Conservation (phyloP, 768 basidiomycete species). For the Pleurotus tuber-regium region DNA sequence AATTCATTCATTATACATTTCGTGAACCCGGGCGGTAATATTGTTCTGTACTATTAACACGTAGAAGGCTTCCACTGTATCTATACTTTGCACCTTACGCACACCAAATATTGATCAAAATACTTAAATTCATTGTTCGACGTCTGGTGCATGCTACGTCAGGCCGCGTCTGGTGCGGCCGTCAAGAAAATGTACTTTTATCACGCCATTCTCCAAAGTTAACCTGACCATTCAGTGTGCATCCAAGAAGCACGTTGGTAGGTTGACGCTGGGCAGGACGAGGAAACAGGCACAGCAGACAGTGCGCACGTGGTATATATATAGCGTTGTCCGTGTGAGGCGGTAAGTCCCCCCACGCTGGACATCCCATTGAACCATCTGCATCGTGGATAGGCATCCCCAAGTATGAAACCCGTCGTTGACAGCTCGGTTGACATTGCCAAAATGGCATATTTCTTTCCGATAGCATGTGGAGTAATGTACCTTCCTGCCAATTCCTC, state of each 20-base stretch:
- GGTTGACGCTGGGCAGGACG: too few species aligned
- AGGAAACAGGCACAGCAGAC: too few species aligned
- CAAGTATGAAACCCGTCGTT: neutral
- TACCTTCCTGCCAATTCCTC: neutral
- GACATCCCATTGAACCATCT: neutral
- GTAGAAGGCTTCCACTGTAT: too few species aligned
- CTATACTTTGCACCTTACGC: neutral
- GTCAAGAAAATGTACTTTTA: too few species aligned
- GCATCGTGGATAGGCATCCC: neutral
- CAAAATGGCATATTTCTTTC: neutral
- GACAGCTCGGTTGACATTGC: neutral
- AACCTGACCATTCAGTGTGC: too few species aligned
- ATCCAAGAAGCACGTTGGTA: too few species aligned
- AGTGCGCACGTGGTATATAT: neutral
- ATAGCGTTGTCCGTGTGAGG: neutral
- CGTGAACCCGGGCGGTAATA: constrained; percentile 4
- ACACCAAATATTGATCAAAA: neutral
- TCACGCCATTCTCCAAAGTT: too few species aligned
- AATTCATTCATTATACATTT: neutral
- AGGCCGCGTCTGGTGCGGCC: too few species aligned
- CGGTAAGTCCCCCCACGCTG: constrained; percentile 1
- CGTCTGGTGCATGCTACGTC: too few species aligned
- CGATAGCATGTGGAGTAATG: neutral
- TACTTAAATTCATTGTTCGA: too few species aligned
- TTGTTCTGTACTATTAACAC: too few species aligned